These are phyloP conservation scores for Puccinia hordei DNA, from an alignment of 1,284 basidiomycete species.

Conservation along the genomic window DNA sequence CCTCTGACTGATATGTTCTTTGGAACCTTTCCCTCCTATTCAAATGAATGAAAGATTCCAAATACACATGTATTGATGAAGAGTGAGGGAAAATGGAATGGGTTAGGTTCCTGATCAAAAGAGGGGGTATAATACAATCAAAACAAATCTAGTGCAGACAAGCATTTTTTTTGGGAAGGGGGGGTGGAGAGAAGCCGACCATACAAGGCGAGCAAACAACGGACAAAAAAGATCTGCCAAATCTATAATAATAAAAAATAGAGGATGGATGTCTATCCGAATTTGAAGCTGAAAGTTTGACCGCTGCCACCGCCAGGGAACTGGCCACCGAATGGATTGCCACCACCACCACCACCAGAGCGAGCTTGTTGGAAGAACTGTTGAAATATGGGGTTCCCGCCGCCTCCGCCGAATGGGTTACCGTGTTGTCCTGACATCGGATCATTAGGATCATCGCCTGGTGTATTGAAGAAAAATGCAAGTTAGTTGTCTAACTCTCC, in stretches of 20 bases:
- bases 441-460: constrained; percentile 87
- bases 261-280: constrained; percentile 29
- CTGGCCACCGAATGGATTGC: constrained; percentile 33
- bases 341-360: constrained; percentile 6
- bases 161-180: too few species aligned
- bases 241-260: neutral
- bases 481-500: neutral
- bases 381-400: constrained; percentile 51
- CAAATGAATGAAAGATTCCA: too few species aligned
- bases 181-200: too few species aligned
- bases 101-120: too few species aligned
- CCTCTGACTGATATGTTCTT: too few species aligned
- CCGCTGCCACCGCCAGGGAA: constrained; percentile 18
- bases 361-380: constrained; percentile 52
- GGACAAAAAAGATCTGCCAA: too few species aligned
- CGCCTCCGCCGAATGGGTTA: constrained; percentile 60
- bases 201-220: neutral
- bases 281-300: constrained; percentile 36
- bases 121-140: too few species aligned
- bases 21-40: too few species aligned
- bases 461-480: neutral
- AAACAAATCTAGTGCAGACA: too few species aligned
- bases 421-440: constrained; percentile 66
- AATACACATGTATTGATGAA: too few species aligned
- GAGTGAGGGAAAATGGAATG: too few species aligned